Evolutionary conservation across 768 basidiomycete species (phyloP).

Genomic region (Leccinum obscurum): DNA sequence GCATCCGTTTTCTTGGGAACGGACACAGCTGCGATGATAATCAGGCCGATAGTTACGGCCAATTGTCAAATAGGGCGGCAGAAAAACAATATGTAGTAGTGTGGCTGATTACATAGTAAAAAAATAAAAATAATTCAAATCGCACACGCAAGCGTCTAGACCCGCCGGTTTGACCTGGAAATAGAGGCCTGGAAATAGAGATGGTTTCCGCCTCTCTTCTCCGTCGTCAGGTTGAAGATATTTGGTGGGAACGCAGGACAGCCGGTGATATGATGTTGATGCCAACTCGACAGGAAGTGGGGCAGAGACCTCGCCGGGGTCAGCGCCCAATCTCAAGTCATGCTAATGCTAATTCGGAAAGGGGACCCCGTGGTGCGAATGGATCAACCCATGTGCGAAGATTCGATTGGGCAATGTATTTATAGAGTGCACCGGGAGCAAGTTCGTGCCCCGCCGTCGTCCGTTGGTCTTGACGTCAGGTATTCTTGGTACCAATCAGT

Average conservation of each 20-base stretch:
- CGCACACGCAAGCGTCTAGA: neutral
- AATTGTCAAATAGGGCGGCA: neutral
- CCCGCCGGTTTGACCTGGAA: neutral
- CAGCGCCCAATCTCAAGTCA: neutral
- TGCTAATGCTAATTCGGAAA: neutral
- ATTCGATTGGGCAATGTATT: neutral
- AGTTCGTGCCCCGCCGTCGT: neutral
- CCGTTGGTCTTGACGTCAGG: neutral
- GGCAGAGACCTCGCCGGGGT: neutral
- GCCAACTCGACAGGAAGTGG: neutral
- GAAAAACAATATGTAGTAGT: neutral
- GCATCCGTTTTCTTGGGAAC: slow-evolving; percentile 4
- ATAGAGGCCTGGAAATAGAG: neutral
- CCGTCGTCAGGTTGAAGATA: neutral
- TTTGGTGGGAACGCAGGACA: neutral
- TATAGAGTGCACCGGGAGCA: neutral
- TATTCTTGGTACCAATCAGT: neutral
- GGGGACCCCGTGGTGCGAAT: neutral
- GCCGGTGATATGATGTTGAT: neutral
- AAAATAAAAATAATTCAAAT: neutral
- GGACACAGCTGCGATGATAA: slow-evolving; percentile 2
- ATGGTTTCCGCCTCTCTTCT: neutral
- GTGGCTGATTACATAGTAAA: neutral
- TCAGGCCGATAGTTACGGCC: neutral
- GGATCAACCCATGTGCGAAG: neutral